Evolutionary conservation across 306 rosid species (phyloP).

Genomic region (Oxytropis ochrocephala): DNA sequence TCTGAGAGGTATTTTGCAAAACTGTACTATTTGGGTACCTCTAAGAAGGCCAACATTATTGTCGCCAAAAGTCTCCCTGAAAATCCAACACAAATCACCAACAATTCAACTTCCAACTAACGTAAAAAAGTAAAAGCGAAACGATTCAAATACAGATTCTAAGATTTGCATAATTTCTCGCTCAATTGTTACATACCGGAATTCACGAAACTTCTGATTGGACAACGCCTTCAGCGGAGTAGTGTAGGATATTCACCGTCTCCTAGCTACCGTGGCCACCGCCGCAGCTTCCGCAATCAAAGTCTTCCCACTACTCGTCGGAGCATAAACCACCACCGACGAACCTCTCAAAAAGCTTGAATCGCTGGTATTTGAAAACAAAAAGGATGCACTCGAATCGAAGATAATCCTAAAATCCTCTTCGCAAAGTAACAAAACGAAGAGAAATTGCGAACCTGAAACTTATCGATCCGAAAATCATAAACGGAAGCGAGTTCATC

Average conservation of each 20-base stretch:
- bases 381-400: neutral
- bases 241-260: constrained; percentile 71
- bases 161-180: neutral
- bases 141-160: neutral
- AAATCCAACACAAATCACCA: constrained; percentile 22
- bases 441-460: constrained; percentile 50
- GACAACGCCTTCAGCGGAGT: constrained; percentile 97
- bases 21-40: too few species aligned
- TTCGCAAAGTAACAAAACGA: neutral
- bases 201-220: constrained; percentile 95
- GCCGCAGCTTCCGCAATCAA: constrained; percentile 94
- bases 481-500: constrained; percentile 76
- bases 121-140: neutral
- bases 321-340: constrained; percentile 94
- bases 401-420: neutral
- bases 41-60: constrained; percentile 88
- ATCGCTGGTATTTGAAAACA: constrained; percentile 52
- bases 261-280: constrained; percentile 74
- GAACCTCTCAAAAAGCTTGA: constrained; percentile 82
- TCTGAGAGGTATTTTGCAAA: too few species aligned
- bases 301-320: constrained; percentile 97
- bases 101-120: neutral
- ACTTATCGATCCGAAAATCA: constrained; percentile 83
- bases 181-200: constrained; percentile 45
- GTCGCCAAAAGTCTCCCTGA: constrained; percentile 83